phyloP scores from a whole-genome alignment of 805 yeast genomes.

The Lipomyces lipofer region DNA sequence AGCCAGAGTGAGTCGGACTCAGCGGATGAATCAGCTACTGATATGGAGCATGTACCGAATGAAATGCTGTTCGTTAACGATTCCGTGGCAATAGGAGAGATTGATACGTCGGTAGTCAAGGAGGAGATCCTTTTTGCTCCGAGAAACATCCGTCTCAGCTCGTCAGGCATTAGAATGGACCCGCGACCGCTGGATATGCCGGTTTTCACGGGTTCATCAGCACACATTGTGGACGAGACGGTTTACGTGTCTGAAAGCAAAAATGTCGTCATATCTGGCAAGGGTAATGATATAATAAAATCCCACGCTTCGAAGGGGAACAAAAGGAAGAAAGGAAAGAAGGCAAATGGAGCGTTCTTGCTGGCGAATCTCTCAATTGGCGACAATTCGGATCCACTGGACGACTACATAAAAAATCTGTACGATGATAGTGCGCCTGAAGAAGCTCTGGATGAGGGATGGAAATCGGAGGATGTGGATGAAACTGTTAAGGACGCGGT shows the following conservation, averaged over 20 bases:
- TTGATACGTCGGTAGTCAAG: conserved; percentile 5
- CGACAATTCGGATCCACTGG: conserved; percentile 15
- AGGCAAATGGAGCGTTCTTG: not conserved
- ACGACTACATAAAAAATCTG: conserved; percentile 28
- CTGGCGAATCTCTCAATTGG: not conserved
- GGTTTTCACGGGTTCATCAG: not conserved
- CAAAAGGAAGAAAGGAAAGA: not conserved
- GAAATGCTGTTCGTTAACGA: conserved; percentile 17
- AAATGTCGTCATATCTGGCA: no score
- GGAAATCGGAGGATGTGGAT: conserved; percentile 30
- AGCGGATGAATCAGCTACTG: not conserved
- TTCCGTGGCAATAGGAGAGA: not conserved
- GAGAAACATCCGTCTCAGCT: conserved; percentile 5
- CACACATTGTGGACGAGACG: conserved; percentile 6
- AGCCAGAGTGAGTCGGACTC: not conserved
- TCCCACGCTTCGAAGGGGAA: not conserved
- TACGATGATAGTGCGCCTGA: conserved; percentile 9
- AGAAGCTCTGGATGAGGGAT: conserved; percentile 6
- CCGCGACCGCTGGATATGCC: conserved; percentile 6
- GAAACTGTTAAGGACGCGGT: not conserved
- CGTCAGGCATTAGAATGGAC: conserved; percentile 9
- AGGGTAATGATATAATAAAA: no score
- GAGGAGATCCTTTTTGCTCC: conserved; percentile 26
- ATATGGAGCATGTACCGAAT: conserved; percentile 15
- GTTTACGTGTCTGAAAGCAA: no score